Percentiles rank a stretch among this genome's conserved stretches.
These are phyloP conservation scores for Craterostigma plantagineum DNA, from an alignment of 257 asterid species.

Conservation along the genomic window DNA sequence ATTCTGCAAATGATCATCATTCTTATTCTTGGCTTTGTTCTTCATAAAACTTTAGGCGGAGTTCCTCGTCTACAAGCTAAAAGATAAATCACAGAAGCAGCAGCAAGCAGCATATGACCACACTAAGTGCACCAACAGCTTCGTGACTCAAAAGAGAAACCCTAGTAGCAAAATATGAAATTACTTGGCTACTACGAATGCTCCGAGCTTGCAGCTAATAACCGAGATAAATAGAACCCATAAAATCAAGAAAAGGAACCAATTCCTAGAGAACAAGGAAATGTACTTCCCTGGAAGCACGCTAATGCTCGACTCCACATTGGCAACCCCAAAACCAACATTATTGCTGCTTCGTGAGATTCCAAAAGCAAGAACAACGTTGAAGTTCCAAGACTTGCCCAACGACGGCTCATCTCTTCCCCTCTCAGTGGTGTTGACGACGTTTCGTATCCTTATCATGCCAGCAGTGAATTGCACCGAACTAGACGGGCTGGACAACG, in stretches of 20 bases:
- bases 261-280: slow-evolving; percentile 21
- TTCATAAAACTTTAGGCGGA: no score
- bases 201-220: slow-evolving; percentile 52
- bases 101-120: no score
- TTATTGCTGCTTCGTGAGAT: slow-evolving; percentile 18
- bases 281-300: slow-evolving; percentile 29
- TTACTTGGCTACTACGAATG: slow-evolving; percentile 27
- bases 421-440: slow-evolving; percentile 5
- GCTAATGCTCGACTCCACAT: slow-evolving; percentile 38
- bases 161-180: no score
- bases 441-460: slow-evolving; percentile 33
- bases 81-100: no score
- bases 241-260: slow-evolving; percentile 21
- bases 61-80: no score
- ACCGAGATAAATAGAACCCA: slow-evolving; percentile 42
- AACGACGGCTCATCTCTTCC: slow-evolving; percentile 16
- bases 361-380: slow-evolving; percentile 49
- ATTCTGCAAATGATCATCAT: no score
- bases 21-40: no score
- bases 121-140: no score
- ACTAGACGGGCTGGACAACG: slow-evolving; percentile 25
- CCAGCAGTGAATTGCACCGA: slow-evolving; percentile 60
- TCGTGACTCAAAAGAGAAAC: no score
- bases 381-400: slow-evolving; percentile 36
- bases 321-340: slow-evolving; percentile 20